A percentile compares a stretch with the other conserved stretches of the same genome.
phyloP scores from a whole-genome alignment of 495 filamentous ascomycete genomes.

The Aspergillus diversus region DNA sequence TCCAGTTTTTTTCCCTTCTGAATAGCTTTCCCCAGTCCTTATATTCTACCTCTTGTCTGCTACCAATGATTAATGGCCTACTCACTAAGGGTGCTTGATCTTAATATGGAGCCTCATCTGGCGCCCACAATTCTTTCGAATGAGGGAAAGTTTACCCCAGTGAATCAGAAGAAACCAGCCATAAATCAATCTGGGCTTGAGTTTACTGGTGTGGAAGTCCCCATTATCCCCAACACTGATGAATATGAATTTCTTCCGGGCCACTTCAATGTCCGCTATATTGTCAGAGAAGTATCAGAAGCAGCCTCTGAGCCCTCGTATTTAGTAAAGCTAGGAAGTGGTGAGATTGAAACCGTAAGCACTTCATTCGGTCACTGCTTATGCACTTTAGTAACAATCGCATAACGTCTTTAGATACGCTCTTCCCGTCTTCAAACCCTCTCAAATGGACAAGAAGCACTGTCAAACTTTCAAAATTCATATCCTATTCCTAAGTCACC shows the following conservation, averaged over 20 bases:
- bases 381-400: conserved; percentile 9
- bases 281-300: conserved; percentile 36
- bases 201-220: conserved; percentile 43
- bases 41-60: too few relatives aligned
- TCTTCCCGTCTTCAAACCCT: conserved; percentile 33
- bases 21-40: too few relatives aligned
- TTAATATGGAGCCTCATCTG: neutral
- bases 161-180: too few relatives aligned
- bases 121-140: neutral
- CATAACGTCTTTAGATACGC: conserved; percentile 28
- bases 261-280: conserved; percentile 42
- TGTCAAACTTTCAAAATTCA: conserved; percentile 32
- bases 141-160: neutral
- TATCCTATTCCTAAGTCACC: conserved; percentile 4
- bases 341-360: conserved; percentile 49
- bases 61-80: too few relatives aligned
- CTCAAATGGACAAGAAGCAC: conserved; percentile 36
- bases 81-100: too few relatives aligned
- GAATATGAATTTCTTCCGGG: conserved; percentile 56
- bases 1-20: too few relatives aligned
- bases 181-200: neutral
- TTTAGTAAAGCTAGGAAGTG: conserved; percentile 50
- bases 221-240: conserved; percentile 37
- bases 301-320: conserved; percentile 37
- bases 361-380: neutral